Evolutionary conservation across 2,329 filamentous ascomycete genomes (phyloP).

Genomic region (Ascochyta clinopodiicola): DNA sequence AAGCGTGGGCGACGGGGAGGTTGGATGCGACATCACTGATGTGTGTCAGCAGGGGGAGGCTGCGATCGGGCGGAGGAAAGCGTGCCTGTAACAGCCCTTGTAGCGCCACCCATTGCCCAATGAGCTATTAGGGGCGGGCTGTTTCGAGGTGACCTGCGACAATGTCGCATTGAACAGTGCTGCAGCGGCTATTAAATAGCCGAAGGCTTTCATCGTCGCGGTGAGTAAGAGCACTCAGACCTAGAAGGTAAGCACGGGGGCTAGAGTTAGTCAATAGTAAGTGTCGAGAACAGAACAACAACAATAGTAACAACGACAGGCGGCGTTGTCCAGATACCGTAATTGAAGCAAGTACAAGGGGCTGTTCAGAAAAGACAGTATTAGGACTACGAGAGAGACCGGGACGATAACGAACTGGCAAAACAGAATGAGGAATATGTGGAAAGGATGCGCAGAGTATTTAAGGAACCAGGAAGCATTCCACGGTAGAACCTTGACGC

Average conservation of each 20-base stretch:
- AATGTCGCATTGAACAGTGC: constrained; percentile 15
- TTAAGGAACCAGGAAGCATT: not conserved
- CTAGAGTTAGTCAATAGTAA: not conserved
- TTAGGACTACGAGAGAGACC: not conserved
- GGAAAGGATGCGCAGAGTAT: not conserved
- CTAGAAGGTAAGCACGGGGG: not conserved
- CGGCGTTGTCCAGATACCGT: not conserved
- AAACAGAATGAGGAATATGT: not conserved
- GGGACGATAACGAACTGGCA: not conserved
- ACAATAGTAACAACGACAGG: not conserved
- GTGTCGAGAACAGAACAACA: not conserved
- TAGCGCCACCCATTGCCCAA: constrained; percentile 21
- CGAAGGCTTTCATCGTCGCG: constrained; percentile 24
- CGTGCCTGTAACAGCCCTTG: constrained; percentile 27
- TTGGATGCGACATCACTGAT: not conserved
- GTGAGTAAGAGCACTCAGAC: not conserved
- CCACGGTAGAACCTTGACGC: not conserved
- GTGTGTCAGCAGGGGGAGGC: not conserved
- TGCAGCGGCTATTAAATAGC: constrained; percentile 25
- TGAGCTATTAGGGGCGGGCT: constrained; percentile 3
- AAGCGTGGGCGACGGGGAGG: constrained; percentile 5
- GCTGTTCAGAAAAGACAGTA: not conserved
- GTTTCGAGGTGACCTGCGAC: constrained; percentile 2
- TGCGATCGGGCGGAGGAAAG: no score
- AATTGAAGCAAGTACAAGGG: no score